A percentile compares a stretch with the other conserved stretches of the same genome.
Evolutionary conservation across 2,329 filamentous ascomycete genomes (phyloP).

Genomic region (Fusarium virguliforme): DNA sequence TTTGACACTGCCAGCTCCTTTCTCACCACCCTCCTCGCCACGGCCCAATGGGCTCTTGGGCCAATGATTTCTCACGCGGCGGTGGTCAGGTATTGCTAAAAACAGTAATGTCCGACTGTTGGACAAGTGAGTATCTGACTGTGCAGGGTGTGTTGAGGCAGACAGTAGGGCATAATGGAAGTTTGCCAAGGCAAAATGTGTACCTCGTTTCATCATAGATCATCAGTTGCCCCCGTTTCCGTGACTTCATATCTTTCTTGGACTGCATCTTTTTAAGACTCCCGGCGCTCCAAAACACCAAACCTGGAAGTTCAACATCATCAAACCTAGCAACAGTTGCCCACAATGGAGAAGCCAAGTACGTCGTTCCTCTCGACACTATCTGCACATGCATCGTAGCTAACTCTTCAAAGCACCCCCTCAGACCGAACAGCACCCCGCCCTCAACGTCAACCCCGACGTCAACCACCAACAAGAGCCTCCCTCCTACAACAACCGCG

Average conservation of each 20-base stretch:
- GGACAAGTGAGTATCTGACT: conserved; percentile 2
- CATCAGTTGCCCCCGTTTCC: background rate
- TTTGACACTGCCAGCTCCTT: conserved; percentile 8
- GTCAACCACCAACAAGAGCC: conserved; percentile 19
- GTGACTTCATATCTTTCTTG: conserved; percentile 5
- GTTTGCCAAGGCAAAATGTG: background rate
- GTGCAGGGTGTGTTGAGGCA: background rate
- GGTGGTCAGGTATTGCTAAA: conserved; percentile 4
- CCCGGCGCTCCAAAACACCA: conserved; percentile 1
- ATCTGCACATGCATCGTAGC: background rate
- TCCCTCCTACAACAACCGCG: conserved; percentile 22
- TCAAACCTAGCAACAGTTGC: background rate
- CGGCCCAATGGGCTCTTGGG: background rate
- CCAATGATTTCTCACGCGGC: background rate
- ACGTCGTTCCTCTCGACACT: conserved; percentile 9
- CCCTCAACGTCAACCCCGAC: background rate
- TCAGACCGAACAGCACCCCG: conserved; percentile 17
- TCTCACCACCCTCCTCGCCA: conserved; percentile 2
- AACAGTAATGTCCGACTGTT: background rate
- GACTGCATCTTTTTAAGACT: background rate
- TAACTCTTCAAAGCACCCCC: conserved; percentile 26
- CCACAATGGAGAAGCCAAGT: conserved; percentile 45
- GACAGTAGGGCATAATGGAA: background rate
- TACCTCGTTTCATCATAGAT: conserved; percentile 1
- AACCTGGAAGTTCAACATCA: background rate